phyloP scores from a whole-genome alignment of 225 moss, liverwort and hornwort genomes.

The Pleurozium schreberi region DNA sequence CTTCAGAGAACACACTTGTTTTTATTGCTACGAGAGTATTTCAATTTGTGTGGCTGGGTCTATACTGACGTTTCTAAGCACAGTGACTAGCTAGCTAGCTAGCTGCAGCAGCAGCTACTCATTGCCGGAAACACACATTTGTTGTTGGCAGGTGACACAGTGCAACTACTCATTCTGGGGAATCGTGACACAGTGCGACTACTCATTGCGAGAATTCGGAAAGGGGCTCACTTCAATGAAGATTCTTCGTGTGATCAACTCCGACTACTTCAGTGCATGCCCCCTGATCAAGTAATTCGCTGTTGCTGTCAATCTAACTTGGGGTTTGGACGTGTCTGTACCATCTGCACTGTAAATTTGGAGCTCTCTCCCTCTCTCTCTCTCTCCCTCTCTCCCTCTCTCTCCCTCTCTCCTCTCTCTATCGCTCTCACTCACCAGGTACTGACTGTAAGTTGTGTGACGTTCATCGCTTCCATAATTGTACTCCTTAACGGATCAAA shows the following conservation, averaged over 20 bases:
- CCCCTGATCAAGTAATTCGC: background rate
- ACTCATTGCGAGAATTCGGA: background rate
- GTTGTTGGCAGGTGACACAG: no score
- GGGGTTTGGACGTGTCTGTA: background rate
- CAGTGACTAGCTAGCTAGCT: background rate
- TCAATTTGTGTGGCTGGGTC: background rate
- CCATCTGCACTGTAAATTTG: background rate
- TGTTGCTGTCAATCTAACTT: constrained; percentile 5
- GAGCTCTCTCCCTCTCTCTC: background rate
- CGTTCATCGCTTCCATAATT: constrained; percentile 7
- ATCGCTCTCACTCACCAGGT: background rate
- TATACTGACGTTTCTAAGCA: background rate
- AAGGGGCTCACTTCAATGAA: background rate
- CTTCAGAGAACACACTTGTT: background rate
- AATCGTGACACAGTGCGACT: background rate
- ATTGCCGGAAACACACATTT: no score
- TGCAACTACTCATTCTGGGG: background rate
- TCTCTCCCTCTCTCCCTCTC: no score
- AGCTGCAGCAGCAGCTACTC: no score
- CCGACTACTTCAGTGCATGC: background rate
- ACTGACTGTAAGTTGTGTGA: constrained; percentile 5
- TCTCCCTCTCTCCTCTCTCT: no score
- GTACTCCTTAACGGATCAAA: constrained; percentile 19
- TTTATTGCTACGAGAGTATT: background rate
- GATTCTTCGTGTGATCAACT: background rate